Base-by-base conservation (phyloP, 1,284 basidiomycete species). In the Cystobasidiaceae sp. region DNA sequence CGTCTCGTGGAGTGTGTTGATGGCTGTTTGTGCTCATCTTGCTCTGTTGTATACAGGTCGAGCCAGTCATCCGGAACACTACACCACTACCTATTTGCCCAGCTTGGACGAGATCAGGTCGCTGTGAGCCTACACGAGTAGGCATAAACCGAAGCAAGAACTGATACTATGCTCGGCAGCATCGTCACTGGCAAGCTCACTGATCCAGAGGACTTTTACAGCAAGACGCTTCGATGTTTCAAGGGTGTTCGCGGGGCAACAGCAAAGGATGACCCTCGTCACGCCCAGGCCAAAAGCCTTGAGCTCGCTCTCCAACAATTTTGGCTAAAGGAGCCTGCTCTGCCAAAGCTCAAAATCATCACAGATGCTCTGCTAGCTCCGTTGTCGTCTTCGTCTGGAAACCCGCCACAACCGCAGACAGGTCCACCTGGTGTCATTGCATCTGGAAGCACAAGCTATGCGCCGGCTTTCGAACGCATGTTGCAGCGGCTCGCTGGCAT, bases 61-160 rank as follows among this genome's bases (percentile, higher is more conserved):
- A 25, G 52, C 23, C 19, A 55, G 43, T n/a, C 52, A 55, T 41
- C 52, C 52, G 23, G 52, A 55, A 41, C 33, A 41, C 4, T 55
- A 55, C 28, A 55, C 39, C 21, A 39, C 39, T 17, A 55, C 33
- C 34, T 55, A 55, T 39, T 11, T 55, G 15, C 52, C 52, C n/a
- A 58, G 55, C 46, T 43, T 58, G 23, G 55, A 58, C 21, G 17
- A 28, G 2, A 21, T 58, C 43, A 23, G 43, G 13, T 13, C 19
- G 39, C n/a, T 32, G 55, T 58, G n/a, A 43, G 55, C 11, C 23
- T 8, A 46, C 27, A n/a, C 11, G 1, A 25, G 9, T 2, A 15
- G 4, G 13, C 15, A 17, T 11, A 2, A 13, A 23, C 33, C 25
- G 28, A 4, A 5, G n/a, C n/a, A n/a, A n/a, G n/a, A n/a, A n/a